A percentile compares a stretch with the other conserved stretches of the same genome.
Evolutionary conservation across 2,329 filamentous ascomycete genomes (phyloP).

Genomic region (Canariomyces notabilis): DNA sequence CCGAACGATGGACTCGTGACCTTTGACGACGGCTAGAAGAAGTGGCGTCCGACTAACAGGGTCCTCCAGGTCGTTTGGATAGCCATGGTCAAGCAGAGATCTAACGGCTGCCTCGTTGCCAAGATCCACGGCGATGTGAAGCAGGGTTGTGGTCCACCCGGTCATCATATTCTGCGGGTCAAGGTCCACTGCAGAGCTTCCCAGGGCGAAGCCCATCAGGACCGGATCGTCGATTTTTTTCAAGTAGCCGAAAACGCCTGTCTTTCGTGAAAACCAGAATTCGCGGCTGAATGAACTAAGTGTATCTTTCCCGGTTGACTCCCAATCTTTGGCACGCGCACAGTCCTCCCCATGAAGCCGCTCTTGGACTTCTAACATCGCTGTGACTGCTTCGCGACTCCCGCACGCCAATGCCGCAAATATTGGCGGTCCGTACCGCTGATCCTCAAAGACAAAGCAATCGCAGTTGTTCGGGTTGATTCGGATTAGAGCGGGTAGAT

Average conservation of each 20-base stretch:
- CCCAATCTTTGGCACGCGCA: background rate
- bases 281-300: background rate
- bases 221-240: background rate
- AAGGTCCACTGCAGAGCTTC: no score
- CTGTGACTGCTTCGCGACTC: constrained; percentile 7
- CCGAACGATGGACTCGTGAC: background rate
- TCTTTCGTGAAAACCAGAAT: background rate
- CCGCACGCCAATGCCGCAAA: constrained; percentile 14
- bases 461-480: background rate
- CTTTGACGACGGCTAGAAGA: background rate
- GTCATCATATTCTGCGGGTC: no score
- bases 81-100: background rate
- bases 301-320: background rate
- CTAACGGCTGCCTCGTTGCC: background rate
- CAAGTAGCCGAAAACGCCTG: background rate
- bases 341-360: background rate
- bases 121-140: background rate
- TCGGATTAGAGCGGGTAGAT: background rate
- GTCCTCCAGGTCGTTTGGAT: background rate
- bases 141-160: no score
- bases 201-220: background rate
- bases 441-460: background rate
- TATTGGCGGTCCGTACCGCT: constrained; percentile 13
- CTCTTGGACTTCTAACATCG: background rate
- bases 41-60: constrained; percentile 6